phyloP scores from a whole-genome alignment of 2,329 filamentous ascomycete species.

The Cladosporium colombiae region DNA sequence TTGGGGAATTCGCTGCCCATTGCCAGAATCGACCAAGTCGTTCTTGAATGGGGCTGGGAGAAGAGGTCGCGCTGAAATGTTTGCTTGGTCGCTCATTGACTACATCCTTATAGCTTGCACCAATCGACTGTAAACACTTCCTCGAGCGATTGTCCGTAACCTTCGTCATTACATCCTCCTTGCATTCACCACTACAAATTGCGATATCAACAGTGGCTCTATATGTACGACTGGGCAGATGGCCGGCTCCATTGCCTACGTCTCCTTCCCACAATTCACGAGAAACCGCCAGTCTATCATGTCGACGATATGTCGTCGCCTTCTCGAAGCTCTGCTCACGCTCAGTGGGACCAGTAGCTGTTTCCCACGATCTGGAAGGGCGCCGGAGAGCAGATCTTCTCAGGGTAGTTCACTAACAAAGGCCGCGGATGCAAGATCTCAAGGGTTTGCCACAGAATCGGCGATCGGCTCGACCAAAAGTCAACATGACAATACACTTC shows the following conservation, averaged over 20 bases:
- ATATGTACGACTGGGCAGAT: not conserved
- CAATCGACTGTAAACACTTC: not conserved
- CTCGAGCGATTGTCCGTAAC: not conserved
- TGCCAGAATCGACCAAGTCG: not conserved
- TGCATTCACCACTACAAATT: not conserved
- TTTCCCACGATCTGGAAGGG: not conserved
- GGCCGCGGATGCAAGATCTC: not conserved
- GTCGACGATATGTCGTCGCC: not conserved
- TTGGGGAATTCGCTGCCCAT: not conserved
- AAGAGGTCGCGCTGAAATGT: not conserved
- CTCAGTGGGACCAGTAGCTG: not conserved
- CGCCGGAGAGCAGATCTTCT: not conserved
- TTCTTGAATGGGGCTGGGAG: not conserved
- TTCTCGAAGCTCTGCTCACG: not conserved
- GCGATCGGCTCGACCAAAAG: not conserved
- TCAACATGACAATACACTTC: not conserved
- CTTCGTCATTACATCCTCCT: not conserved
- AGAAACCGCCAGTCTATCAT: not conserved
- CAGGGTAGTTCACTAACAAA: not conserved
- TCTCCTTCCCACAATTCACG: conserved; percentile 13
- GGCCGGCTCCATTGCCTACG: conserved; percentile 14
- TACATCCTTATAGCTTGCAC: not conserved
- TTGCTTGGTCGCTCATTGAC: not conserved
- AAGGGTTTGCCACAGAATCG: not conserved
- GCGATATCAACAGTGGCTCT: not conserved